Base-by-base conservation (phyloP, 129 eudicot species). In the Kitagawia praeruptora region DNA sequence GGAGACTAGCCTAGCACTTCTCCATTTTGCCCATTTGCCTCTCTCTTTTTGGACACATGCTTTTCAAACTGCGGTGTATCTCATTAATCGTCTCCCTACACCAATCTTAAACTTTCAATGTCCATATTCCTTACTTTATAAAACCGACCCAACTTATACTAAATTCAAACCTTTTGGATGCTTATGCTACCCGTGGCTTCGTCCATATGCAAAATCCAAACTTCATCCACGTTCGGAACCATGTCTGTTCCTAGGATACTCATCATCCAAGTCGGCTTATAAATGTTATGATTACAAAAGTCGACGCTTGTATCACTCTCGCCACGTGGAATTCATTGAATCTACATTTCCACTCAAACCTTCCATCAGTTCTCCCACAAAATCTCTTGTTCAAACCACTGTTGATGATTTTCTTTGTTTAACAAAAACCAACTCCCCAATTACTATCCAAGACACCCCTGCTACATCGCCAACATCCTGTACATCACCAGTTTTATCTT, bases 161-260 rank as follows among this genome's bases (percentile, higher is more conserved):
- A 53, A 67, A 42, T 53, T 81, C 11, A 38, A 67, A 6, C 44
- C 41, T 8, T 82, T 82, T 27, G 85, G 85, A 14, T 69, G 74
- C 10, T 27, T 70, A 3, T 77, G 85, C 39, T 82, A 77, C 28
- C 71, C 77, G 1, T 66, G 81, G 75, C 81, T 79, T 79, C 48
- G 74, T 18, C 81, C 81, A 64, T 79, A 79, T 69, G 81, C 81
- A 13, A 41, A 54, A 3, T 51, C 80, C 18, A 77, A 77, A n/a
- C 70, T 77, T 3, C 45, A 53, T 1, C 80, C 80, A 9, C 47
- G 25, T 1, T 77, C 80, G 0, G 21, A 41, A 18, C 46, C 70
- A 9, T 77, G 80, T 6, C 15, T 77, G 2, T 77, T 77, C 47
- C 48, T 77, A 16, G 80, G 80, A 6, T 77, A 77, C 70, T 77